Evolutionary conservation across 345 rosid genomes (phyloP), one percentile per base, ranked within the genome.

Genomic region (Salix brachista): DNA sequence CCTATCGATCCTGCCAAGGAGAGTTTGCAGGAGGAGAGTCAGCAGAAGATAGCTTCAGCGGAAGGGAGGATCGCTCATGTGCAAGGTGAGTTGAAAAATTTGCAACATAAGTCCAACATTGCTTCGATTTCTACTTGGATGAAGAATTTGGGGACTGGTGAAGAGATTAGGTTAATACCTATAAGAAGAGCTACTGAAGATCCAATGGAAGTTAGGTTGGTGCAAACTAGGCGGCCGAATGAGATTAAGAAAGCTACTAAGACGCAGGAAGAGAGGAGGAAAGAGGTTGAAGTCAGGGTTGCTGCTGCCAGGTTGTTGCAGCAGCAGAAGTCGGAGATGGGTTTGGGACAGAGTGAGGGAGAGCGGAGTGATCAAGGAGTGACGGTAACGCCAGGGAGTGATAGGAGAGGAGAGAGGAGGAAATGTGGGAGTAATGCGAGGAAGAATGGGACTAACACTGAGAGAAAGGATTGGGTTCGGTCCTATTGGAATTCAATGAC

Each of bases 221-320:
- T 89, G 73, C 94, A 90, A 78, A 58, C 89, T 21, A 90, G 92
- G 85, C 88, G 97, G 80, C 95, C 97, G 0, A 92, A 96, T 73
- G 99, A 96, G 90, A 92, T 96, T 79, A 93, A 90, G 83, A 96
- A 92, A 79, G 98, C 97, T 37, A 87, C 89, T 23, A 96, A 96
- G 89, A 92, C 98, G 9, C 90, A 83, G 13, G 99, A 96, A 81
- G 99, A 96, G 84, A 84, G 82, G 78, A 86, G 98, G 88, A 92
- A 96, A 78, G 99, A 92, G 91, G 88, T 93, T 82, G 99, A 96
- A 85, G 99, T 96, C 70, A 86, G 91, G 85, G 98, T 96, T 41
- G 97, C 97, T 64, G 98, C 99, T 18, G 95, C 92, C 39, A 87
- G 91, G 80, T 79, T 93, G 77, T 46, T 90, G 86, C 99, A 93